Percentiles rank a stretch among this genome's conserved stretches.
Evolutionary conservation across 2,329 filamentous ascomycete genomes (phyloP).

Genomic region (Verticillium albo-atrum): DNA sequence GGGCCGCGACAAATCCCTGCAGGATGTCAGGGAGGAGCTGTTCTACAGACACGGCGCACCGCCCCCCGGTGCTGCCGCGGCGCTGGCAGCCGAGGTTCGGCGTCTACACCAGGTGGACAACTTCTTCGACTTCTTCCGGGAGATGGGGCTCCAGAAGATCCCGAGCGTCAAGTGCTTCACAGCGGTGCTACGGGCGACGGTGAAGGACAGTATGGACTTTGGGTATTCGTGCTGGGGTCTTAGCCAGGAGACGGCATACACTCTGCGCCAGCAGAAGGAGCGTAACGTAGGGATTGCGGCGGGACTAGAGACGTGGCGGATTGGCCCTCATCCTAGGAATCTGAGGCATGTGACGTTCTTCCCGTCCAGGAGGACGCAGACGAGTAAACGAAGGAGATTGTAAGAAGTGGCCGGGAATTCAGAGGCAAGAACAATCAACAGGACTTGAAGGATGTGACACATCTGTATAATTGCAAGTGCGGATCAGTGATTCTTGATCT

Average conservation of each 20-base stretch:
- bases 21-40: slow-evolving; percentile 35
- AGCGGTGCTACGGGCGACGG: slow-evolving; percentile 25
- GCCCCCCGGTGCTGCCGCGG: slow-evolving; percentile 30
- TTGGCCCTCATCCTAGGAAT: background rate
- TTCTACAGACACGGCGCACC: slow-evolving; percentile 43
- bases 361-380: background rate
- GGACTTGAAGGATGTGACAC: no score
- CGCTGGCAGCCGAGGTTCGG: slow-evolving; percentile 36
- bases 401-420: no score
- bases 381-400: background rate
- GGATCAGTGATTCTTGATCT: no score
- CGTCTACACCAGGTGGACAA: slow-evolving; percentile 34
- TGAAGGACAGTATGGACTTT: slow-evolving; percentile 23
- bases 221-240: slow-evolving; percentile 22
- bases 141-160: slow-evolving; percentile 32
- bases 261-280: slow-evolving; percentile 2
- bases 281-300: slow-evolving; percentile 1
- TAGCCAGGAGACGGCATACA: background rate
- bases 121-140: slow-evolving; percentile 35
- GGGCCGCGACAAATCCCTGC: slow-evolving; percentile 25
- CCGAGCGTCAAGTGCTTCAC: slow-evolving; percentile 23
- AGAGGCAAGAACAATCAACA: no score
- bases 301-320: background rate
- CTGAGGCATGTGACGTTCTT: background rate
- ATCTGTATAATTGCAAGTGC: no score